phyloP scores from a whole-genome alignment of 768 basidiomycete species.

The Cystoderma amianthinum region DNA sequence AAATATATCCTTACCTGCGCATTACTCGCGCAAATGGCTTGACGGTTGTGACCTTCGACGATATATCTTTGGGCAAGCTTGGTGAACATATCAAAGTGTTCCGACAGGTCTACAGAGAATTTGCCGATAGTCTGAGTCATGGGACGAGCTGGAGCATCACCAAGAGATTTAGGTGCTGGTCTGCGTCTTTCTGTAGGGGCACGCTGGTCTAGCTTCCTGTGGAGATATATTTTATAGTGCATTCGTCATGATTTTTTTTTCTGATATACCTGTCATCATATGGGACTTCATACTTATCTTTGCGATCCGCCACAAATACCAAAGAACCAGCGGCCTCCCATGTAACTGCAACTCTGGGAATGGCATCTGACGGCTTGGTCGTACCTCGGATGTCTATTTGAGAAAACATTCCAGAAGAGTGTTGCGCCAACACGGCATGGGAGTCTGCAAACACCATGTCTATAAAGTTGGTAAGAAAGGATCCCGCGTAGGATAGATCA shows the following conservation, averaged over 20 bases:
- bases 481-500: constrained; percentile 2
- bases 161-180: constrained; percentile 45
- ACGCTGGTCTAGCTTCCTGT: constrained; percentile 31
- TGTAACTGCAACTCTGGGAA: constrained; percentile 54
- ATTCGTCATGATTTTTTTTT: no score
- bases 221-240: no score
- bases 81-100: constrained; percentile 42
- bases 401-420: constrained; percentile 70
- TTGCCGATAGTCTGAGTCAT: constrained; percentile 53
- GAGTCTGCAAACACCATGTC: constrained; percentile 67
- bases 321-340: constrained; percentile 66
- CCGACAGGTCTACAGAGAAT: constrained; percentile 25
- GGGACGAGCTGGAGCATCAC: constrained; percentile 48
- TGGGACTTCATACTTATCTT: constrained; percentile 53
- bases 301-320: constrained; percentile 58
- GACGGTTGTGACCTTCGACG: constrained; percentile 40
- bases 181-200: constrained; percentile 23
- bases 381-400: constrained; percentile 70
- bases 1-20: constrained; percentile 38
- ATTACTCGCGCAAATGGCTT: constrained; percentile 49
- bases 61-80: constrained; percentile 60
- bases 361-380: constrained; percentile 56
- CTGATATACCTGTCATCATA: constrained; percentile 84
- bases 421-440: constrained; percentile 67
- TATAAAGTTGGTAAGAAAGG: constrained; percentile 18